These are phyloP conservation scores for Sarocladium brachiariae DNA, from an alignment of 2,329 filamentous ascomycete genomes.

Conservation along the genomic window DNA sequence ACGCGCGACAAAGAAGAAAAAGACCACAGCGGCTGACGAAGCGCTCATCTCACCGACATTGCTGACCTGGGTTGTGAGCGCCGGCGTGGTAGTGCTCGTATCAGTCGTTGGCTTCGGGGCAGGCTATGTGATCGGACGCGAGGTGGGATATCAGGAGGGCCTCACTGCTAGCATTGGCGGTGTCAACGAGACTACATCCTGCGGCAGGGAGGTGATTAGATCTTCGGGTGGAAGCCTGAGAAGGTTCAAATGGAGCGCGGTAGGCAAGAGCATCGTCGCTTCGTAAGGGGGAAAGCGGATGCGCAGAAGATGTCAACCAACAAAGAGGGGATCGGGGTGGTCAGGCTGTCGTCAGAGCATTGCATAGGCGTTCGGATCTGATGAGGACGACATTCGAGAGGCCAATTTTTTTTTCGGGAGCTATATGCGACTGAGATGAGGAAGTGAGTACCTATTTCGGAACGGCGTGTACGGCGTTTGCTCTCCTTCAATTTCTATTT, in stretches of 20 bases:
- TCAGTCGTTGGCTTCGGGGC: slow-evolving; percentile 64
- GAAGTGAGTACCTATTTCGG: neutral
- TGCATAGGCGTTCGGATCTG: slow-evolving; percentile 7
- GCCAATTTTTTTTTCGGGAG: neutral
- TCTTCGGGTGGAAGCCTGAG: slow-evolving; percentile 44
- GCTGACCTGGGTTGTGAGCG: slow-evolving; percentile 58
- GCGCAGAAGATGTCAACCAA: neutral
- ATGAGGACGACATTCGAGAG: neutral
- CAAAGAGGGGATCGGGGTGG: neutral
- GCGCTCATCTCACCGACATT: slow-evolving; percentile 51
- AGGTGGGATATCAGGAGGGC: slow-evolving; percentile 56
- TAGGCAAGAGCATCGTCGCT: slow-evolving; percentile 46
- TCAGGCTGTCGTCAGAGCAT: neutral
- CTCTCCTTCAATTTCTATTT: slow-evolving; percentile 10
- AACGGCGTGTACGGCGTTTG: neutral
- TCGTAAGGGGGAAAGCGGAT: neutral
- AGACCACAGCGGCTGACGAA: slow-evolving; percentile 30
- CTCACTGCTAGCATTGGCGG: slow-evolving; percentile 34
- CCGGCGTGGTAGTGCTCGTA: slow-evolving; percentile 60
- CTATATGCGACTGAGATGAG: slow-evolving; percentile 4
- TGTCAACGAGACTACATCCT: slow-evolving; percentile 37
- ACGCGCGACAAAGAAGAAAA: slow-evolving; percentile 54
- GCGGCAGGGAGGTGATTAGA: slow-evolving; percentile 47
- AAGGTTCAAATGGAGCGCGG: slow-evolving; percentile 47
- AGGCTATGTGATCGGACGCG: slow-evolving; percentile 60